phyloP scores from a whole-genome alignment of 2,329 filamentous ascomycete species.

The Aspergillus luchuensis region DNA sequence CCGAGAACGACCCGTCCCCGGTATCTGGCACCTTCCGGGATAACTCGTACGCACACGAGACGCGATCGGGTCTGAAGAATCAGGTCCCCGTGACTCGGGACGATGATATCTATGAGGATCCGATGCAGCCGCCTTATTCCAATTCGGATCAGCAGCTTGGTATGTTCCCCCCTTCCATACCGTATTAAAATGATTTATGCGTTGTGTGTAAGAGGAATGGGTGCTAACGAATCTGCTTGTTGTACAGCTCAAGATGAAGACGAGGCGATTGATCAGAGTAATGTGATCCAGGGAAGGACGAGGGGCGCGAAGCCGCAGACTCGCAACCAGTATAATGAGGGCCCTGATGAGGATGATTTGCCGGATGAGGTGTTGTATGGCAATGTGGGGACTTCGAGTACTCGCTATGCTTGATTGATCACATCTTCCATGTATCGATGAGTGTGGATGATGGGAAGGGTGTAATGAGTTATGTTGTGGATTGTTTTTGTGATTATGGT shows the following conservation, averaged over 20 bases:
- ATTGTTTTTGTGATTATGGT: too few relatives aligned
- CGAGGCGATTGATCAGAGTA: constrained; percentile 25
- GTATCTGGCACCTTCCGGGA: constrained; percentile 25
- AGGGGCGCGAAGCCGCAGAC: constrained; percentile 29
- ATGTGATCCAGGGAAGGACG: constrained; percentile 26
- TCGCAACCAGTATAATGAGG: constrained; percentile 26
- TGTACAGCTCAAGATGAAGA: constrained; percentile 23
- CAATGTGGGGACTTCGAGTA: background rate
- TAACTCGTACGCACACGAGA: constrained; percentile 28
- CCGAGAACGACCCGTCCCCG: constrained; percentile 30
- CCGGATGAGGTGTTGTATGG: constrained; percentile 14
- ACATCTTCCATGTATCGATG: too few relatives aligned
- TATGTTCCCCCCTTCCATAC: constrained; percentile 15
- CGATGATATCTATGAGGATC: constrained; percentile 28
- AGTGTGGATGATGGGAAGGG: too few relatives aligned
- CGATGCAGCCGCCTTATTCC: constrained; percentile 32
- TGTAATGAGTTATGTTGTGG: too few relatives aligned
- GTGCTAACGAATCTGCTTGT: background rate
- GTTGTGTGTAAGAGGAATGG: too few relatives aligned
- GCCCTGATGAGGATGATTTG: constrained; percentile 27
- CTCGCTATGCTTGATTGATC: too few relatives aligned
- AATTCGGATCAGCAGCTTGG: constrained; percentile 33
- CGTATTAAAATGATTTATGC: too few relatives aligned
- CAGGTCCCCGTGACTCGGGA: constrained; percentile 29
- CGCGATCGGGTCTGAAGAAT: constrained; percentile 15